Evolutionary conservation across 345 rosid species (phyloP).

Genomic region (Odontarrhena argentea): DNA sequence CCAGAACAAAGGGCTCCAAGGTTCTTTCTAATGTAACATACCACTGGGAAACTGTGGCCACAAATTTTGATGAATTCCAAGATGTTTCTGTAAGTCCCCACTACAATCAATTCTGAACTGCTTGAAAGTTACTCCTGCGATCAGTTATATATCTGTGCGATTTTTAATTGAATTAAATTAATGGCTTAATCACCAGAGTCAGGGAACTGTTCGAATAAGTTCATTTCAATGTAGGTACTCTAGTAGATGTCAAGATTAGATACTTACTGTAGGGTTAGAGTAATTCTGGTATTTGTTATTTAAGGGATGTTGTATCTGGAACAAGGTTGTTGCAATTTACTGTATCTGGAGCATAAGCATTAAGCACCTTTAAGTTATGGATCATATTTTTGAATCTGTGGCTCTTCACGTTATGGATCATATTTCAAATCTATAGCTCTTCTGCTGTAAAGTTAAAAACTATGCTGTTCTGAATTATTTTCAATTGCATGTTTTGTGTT

Average conservation of each 20-base stretch:
- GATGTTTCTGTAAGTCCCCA: slow-evolving; percentile 56
- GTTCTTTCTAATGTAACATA: slow-evolving; percentile 54
- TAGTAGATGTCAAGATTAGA: background rate
- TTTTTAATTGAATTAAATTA: background rate
- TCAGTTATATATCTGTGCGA: background rate
- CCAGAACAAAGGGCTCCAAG: slow-evolving; percentile 69
- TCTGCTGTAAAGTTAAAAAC: background rate
- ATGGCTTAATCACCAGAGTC: background rate
- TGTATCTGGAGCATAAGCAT: background rate
- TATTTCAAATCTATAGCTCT: background rate
- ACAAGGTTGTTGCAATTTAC: slow-evolving; percentile 2
- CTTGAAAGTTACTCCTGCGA: background rate
- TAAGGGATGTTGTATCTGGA: background rate
- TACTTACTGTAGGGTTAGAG: background rate
- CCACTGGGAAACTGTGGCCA: slow-evolving; percentile 95
- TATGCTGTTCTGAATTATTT: slow-evolving; percentile 5
- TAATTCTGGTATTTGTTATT: background rate
- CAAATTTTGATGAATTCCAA: slow-evolving; percentile 89
- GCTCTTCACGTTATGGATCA: no score
- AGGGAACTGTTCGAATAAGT: background rate
- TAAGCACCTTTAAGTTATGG: slow-evolving; percentile 1
- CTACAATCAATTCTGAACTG: slow-evolving; percentile 9
- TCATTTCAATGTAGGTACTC: background rate
- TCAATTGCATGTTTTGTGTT: background rate
- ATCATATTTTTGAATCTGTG: background rate